Percentiles rank a stretch among this genome's conserved stretches.
phyloP scores from a whole-genome alignment of 208 protist genomes.

The Leishmania guyanensis region DNA sequence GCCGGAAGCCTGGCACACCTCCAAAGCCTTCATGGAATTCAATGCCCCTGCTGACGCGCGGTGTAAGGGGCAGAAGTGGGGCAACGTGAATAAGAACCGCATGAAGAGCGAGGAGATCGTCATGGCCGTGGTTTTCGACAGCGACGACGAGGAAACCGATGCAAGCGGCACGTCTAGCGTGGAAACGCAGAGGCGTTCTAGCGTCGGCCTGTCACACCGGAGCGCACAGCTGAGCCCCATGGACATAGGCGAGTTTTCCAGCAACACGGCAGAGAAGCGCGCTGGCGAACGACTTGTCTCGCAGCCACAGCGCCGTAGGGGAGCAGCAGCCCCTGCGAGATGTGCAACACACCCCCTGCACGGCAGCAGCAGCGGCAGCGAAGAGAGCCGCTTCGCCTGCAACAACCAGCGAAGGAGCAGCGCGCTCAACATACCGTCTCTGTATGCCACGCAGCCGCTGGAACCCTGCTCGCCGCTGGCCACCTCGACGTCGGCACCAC shows the following conservation, averaged over 20 bases:
- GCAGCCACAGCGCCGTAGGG: constrained; percentile 10
- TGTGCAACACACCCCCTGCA: not conserved
- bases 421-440: constrained; percentile 1
- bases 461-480: not conserved
- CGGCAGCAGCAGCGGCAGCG: constrained; percentile 8
- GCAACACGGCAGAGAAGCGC: constrained; percentile 2
- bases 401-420: constrained; percentile 20
- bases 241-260: not conserved
- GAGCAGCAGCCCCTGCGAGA: not conserved
- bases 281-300: constrained; percentile 22
- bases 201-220: not conserved
- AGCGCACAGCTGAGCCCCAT: not conserved
- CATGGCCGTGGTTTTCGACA: constrained; percentile 19
- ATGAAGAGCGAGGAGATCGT: constrained; percentile 34
- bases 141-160: constrained; percentile 25
- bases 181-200: not conserved
- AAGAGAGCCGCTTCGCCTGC: constrained; percentile 31
- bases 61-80: not conserved
- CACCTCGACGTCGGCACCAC: not conserved
- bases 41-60: not conserved
- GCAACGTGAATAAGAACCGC: constrained; percentile 26
- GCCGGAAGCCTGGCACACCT: constrained; percentile 19
- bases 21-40: constrained; percentile 21
- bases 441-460: constrained; percentile 2
- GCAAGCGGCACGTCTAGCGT: not conserved